Percentiles rank a stretch among this genome's conserved stretches.
phyloP scores from a whole-genome alignment of 768 basidiomycete genomes.

The Suillus subluteus region DNA sequence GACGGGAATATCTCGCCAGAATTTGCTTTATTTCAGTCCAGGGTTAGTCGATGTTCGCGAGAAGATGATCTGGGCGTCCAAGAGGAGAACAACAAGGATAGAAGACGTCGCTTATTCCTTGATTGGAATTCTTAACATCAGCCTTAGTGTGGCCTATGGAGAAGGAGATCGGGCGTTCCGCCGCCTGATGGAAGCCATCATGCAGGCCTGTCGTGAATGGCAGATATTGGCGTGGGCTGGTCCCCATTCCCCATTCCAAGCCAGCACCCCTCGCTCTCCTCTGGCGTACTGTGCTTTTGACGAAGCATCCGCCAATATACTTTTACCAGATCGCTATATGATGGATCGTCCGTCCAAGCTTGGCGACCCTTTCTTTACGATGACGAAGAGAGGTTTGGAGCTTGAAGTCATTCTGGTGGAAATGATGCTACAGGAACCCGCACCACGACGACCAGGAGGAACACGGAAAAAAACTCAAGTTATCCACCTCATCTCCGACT shows the following conservation, averaged over 20 bases:
- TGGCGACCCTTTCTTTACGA: slow-evolving; percentile 25
- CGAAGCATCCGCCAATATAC: background rate
- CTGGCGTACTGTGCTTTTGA: slow-evolving; percentile 21
- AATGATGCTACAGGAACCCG: slow-evolving; percentile 22
- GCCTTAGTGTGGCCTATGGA: slow-evolving; percentile 28
- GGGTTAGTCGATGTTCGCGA: slow-evolving; percentile 24
- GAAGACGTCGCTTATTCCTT: slow-evolving; percentile 32
- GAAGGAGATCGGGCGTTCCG: slow-evolving; percentile 29
- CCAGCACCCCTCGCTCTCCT: slow-evolving; percentile 24
- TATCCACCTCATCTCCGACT: slow-evolving; percentile 21
- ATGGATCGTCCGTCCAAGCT: slow-evolving; percentile 18
- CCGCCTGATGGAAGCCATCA: slow-evolving; percentile 28
- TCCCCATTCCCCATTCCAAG: slow-evolving; percentile 24
- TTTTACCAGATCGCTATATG: background rate
- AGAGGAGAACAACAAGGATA: slow-evolving; percentile 26
- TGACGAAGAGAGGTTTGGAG: slow-evolving; percentile 28
- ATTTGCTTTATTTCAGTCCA: slow-evolving; percentile 25
- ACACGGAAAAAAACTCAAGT: background rate
- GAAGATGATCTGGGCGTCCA: slow-evolving; percentile 29
- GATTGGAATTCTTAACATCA: slow-evolving; percentile 30
- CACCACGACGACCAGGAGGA: slow-evolving; percentile 13
- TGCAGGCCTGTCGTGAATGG: slow-evolving; percentile 24
- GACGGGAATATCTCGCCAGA: slow-evolving; percentile 17
- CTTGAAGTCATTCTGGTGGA: slow-evolving; percentile 26
- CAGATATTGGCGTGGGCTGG: slow-evolving; percentile 26